A percentile compares a stretch with the other conserved stretches of the same genome.
phyloP scores from a whole-genome alignment of 2,329 filamentous ascomycete genomes.

The Talaromyces amestolkiae region DNA sequence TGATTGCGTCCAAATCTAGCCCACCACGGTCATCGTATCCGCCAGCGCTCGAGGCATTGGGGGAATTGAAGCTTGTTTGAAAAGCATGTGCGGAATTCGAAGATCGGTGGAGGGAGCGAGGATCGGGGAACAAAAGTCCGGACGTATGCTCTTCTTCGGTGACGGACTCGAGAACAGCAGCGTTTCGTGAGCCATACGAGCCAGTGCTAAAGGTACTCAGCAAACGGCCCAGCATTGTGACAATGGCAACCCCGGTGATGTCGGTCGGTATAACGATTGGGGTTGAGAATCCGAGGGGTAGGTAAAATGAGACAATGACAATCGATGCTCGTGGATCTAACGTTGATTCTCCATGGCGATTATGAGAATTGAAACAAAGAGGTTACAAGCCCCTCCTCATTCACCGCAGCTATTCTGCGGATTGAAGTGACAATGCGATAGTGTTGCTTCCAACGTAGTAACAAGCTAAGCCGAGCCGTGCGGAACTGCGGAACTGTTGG shows the following conservation, averaged over 20 bases:
- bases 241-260: conserved; percentile 2
- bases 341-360: conserved; percentile 13
- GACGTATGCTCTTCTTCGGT: conserved; percentile 52
- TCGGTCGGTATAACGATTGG: neutral
- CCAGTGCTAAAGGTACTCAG: conserved; percentile 45
- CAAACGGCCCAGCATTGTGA: conserved; percentile 44
- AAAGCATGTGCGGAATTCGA: conserved; percentile 42
- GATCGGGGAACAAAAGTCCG: conserved; percentile 48
- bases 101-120: conserved; percentile 42
- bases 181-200: conserved; percentile 38
- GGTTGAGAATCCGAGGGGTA: conserved; percentile 1
- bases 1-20: conserved; percentile 45
- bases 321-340: conserved; percentile 4
- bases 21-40: conserved; percentile 49
- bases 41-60: conserved; percentile 41
- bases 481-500: neutral
- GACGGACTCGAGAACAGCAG: conserved; percentile 45
- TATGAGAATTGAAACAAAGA: neutral
- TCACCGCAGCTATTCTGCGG: conserved; percentile 1
- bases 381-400: conserved; percentile 8
- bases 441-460: neutral
- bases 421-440: neutral
- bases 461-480: neutral
- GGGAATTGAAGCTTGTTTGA: conserved; percentile 44
- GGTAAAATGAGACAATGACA: neutral